These are phyloP conservation scores for Sporisorium sorghi DNA, from an alignment of 1,284 basidiomycete genomes.

Conservation along the genomic window DNA sequence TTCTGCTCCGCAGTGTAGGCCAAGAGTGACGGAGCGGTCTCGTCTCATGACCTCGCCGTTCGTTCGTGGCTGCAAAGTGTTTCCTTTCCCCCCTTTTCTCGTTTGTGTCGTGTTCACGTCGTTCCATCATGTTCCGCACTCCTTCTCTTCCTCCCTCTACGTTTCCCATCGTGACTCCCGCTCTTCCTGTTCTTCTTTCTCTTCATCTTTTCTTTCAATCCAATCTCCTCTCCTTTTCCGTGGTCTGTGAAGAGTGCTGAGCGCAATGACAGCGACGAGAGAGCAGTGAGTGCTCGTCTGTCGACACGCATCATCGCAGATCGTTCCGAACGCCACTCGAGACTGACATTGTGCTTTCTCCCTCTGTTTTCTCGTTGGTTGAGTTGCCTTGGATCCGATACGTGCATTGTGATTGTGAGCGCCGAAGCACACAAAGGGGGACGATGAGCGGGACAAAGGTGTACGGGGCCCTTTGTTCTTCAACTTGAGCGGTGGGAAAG, in stretches of 20 bases:
- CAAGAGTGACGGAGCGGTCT: not conserved
- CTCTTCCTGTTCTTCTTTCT: not conserved
- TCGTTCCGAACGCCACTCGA: not conserved
- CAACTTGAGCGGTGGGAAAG: not conserved
- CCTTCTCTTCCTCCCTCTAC: not conserved
- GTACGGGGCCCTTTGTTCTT: not conserved
- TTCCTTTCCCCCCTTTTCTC: not conserved
- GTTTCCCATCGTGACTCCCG: too few species aligned
- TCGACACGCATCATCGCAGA: constrained; percentile 8
- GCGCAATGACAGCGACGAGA: not conserved
- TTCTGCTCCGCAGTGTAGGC: too few species aligned
- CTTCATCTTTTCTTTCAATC: not conserved
- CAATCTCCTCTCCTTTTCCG: not conserved
- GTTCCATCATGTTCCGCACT: not conserved
- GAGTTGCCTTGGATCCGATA: too few species aligned
- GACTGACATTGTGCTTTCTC: not conserved
- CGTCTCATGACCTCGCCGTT: not conserved
- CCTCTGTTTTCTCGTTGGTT: not conserved
- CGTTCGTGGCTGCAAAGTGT: not conserved
- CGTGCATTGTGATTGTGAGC: not conserved
- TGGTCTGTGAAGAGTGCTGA: not conserved
- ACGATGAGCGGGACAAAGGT: too few species aligned
- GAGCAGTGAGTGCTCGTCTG: not conserved
- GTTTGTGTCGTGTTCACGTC: not conserved
- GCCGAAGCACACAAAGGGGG: not conserved